Evolutionary conservation across 108 stramenopile genomes (phyloP).

Genomic region (Nitzschia sp.): DNA sequence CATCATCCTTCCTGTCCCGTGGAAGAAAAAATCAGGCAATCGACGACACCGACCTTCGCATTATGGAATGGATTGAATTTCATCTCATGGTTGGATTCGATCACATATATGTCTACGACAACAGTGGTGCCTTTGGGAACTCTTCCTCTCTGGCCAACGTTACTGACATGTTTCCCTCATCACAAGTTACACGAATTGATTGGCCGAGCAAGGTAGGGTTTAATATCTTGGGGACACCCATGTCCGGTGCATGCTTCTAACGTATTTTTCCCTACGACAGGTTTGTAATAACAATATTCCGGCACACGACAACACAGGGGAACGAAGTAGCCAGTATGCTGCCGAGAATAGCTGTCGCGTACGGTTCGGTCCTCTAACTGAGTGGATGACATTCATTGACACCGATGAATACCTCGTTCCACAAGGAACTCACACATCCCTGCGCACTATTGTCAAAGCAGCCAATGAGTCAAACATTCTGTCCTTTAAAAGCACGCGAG

Average conservation of each 20-base stretch:
- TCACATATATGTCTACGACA: conserved; percentile 76
- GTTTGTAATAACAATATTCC: conserved; percentile 74
- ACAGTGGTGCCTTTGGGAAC: conserved; percentile 46
- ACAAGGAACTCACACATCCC: conserved; percentile 51
- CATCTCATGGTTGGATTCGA: conserved; percentile 80
- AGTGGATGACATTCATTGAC: conserved; percentile 72
- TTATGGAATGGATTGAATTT: conserved; percentile 83
- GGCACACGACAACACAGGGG: conserved; percentile 66
- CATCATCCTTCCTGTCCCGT: conserved; percentile 63
- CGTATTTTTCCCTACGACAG: too few relatives aligned
- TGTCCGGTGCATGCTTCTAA: not conserved
- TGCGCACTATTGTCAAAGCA: conserved; percentile 53
- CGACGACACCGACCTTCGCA: conserved; percentile 48
- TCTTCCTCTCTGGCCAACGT: conserved; percentile 28
- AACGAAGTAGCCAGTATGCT: conserved; percentile 71
- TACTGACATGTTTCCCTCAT: conserved; percentile 20
- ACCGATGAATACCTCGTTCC: conserved; percentile 76
- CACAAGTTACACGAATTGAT: conserved; percentile 49
- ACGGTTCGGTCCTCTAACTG: conserved; percentile 58
- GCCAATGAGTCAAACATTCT: conserved; percentile 58
- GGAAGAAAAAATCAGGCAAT: conserved; percentile 43
- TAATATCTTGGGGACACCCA: not conserved
- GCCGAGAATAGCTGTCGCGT: conserved; percentile 65
- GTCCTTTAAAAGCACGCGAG: conserved; percentile 57
- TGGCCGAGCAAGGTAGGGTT: conserved; percentile 51